phyloP scores from a whole-genome alignment of 2,329 filamentous ascomycete genomes.

The Ophiosphaerella narmari region DNA sequence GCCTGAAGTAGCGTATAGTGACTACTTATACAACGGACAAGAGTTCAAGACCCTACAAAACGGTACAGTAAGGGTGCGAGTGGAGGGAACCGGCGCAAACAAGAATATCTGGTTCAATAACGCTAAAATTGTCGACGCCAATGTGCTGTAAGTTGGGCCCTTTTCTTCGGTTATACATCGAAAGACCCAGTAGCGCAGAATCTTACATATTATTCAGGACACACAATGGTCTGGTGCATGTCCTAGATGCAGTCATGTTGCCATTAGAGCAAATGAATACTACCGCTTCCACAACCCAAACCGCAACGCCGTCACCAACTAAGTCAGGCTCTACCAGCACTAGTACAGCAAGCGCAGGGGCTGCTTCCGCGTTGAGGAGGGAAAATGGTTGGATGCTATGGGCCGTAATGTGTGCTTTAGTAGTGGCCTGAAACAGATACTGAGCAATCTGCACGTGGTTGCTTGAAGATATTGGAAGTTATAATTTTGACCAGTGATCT shows the following conservation, averaged over 20 bases:
- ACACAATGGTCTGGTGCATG: constrained; percentile 27
- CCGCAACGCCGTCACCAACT: constrained; percentile 11
- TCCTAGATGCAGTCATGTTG: constrained; percentile 25
- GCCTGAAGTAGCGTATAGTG: constrained; percentile 20
- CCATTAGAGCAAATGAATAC: constrained; percentile 19
- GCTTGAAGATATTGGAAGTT: no score
- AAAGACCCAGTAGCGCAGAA: background rate
- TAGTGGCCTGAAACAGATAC: no score
- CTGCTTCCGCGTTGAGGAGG: background rate
- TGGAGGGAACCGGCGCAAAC: constrained; percentile 14
- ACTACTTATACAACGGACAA: constrained; percentile 23
- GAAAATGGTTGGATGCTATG: background rate
- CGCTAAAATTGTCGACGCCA: constrained; percentile 25
- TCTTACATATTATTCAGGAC: constrained; percentile 10
- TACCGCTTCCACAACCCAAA: constrained; percentile 9
- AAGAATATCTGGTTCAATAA: constrained; percentile 28
- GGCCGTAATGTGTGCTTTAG: background rate
- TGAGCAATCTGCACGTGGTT: no score
- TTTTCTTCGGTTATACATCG: background rate
- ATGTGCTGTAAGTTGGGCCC: constrained; percentile 23
- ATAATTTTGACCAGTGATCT: no score
- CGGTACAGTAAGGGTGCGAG: constrained; percentile 19
- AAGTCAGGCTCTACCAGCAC: background rate
- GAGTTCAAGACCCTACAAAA: constrained; percentile 23
- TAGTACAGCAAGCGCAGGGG: background rate